A percentile compares a stretch with the other conserved stretches of the same genome.
Evolutionary conservation across 164 flowering plant genomes (phyloP).

Genomic region (Liriodendron chinense): DNA sequence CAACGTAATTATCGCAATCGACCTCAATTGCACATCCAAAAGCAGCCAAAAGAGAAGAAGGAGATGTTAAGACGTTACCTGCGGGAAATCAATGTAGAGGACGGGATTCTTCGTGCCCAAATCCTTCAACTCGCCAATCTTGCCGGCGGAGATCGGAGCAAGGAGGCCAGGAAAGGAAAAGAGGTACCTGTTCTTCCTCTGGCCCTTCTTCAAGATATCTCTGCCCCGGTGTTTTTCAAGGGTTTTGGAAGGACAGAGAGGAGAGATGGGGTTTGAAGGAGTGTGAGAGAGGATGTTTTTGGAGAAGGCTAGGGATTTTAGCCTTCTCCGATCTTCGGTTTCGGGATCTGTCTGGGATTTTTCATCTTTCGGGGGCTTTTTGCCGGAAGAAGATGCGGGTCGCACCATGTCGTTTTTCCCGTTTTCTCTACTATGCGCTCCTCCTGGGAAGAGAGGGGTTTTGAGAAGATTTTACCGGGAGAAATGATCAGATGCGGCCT

Average conservation of each 20-base stretch:
- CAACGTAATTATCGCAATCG: too few species aligned
- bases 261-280: constrained; percentile 24
- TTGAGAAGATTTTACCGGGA: background rate
- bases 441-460: background rate
- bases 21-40: too few species aligned
- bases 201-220: constrained; percentile 77
- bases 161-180: constrained; percentile 87
- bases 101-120: constrained; percentile 79
- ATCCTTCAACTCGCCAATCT: constrained; percentile 84
- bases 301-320: constrained; percentile 50
- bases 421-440: background rate
- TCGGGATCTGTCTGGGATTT: constrained; percentile 33
- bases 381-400: background rate
- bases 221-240: constrained; percentile 75
- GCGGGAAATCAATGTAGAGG: constrained; percentile 86
- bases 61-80: constrained; percentile 32
- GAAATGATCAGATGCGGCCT: background rate
- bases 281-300: constrained; percentile 47
- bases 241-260: constrained; percentile 57
- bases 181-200: constrained; percentile 74
- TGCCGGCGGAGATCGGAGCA: constrained; percentile 74
- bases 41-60: background rate
- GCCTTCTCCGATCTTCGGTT: constrained; percentile 50
- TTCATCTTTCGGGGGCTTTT: background rate
- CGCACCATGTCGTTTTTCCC: background rate